These are phyloP conservation scores for Aspergillus terreus DNA, from an alignment of 2,329 filamentous ascomycete species.

Conservation along the genomic window DNA sequence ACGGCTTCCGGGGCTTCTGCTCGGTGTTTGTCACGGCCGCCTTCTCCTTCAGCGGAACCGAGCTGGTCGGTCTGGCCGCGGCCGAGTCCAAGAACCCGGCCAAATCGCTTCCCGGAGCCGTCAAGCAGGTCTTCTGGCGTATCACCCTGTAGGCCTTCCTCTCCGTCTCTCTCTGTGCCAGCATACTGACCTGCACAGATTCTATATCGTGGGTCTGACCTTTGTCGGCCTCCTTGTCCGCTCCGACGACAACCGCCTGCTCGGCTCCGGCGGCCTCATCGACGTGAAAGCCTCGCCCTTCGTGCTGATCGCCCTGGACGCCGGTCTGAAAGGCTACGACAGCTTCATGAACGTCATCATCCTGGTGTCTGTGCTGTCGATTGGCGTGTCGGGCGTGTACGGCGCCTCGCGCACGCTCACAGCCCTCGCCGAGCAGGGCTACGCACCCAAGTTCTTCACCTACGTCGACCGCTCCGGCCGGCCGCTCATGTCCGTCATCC, in stretches of 20 bases:
- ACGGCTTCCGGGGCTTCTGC: conserved; percentile 57
- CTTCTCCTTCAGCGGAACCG: conserved; percentile 61
- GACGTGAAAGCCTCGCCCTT: conserved; percentile 58
- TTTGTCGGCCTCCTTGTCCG: conserved; percentile 46
- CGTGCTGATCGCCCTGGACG: conserved; percentile 61
- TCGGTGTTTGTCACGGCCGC: conserved; percentile 61
- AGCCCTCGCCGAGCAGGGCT: conserved; percentile 47
- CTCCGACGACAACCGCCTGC: conserved; percentile 36
- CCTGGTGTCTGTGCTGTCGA: conserved; percentile 57
- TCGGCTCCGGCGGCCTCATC: conserved; percentile 34
- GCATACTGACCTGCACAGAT: conserved; percentile 15
- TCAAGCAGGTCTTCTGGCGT: conserved; percentile 51
- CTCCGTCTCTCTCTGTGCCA: no score
- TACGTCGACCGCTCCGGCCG: conserved; percentile 47
- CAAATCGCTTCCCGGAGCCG: conserved; percentile 47
- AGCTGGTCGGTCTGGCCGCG: conserved; percentile 58
- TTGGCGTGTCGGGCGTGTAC: conserved; percentile 58
- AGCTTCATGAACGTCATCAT: conserved; percentile 67
- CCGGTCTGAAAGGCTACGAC: conserved; percentile 58
- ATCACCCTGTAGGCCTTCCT: conserved; percentile 34
- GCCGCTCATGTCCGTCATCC: conserved; percentile 39
- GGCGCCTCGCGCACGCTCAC: conserved; percentile 56
- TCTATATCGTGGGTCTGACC: conserved; percentile 47
- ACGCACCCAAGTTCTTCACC: conserved; percentile 43
- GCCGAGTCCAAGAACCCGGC: conserved; percentile 55